These are phyloP conservation scores for Albifimbria verrucaria DNA, from an alignment of 2,329 filamentous ascomycete genomes.

Conservation along the genomic window DNA sequence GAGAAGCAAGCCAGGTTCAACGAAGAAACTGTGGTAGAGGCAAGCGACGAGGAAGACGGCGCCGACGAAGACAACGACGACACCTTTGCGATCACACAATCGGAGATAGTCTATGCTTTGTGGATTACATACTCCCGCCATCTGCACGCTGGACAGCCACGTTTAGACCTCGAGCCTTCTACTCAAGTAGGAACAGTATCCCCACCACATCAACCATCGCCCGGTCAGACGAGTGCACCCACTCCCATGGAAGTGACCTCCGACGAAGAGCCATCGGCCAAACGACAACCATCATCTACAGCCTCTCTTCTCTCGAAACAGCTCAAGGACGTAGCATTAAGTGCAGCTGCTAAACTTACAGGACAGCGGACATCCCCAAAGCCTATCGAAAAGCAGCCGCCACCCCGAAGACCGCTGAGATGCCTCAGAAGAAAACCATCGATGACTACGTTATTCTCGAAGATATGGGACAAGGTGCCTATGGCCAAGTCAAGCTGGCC, in stretches of 20 bases:
- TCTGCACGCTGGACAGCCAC: slow-evolving; percentile 69
- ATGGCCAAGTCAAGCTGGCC: slow-evolving; percentile 94
- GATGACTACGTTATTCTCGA: slow-evolving; percentile 89
- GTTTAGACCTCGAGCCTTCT: slow-evolving; percentile 58
- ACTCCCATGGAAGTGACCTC: slow-evolving; percentile 55
- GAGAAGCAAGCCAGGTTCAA: slow-evolving; percentile 63
- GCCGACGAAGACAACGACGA: slow-evolving; percentile 31
- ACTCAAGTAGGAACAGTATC: slow-evolving; percentile 63
- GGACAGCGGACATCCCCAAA: slow-evolving; percentile 33
- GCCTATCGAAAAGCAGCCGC: slow-evolving; percentile 28
- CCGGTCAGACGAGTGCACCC: slow-evolving; percentile 63
- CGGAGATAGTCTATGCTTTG: slow-evolving; percentile 86
- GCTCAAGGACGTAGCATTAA: slow-evolving; percentile 54
- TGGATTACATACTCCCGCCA: slow-evolving; percentile 98
- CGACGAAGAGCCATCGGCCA: slow-evolving; percentile 42
- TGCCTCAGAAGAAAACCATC: slow-evolving; percentile 72
- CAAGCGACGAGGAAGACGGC: slow-evolving; percentile 52
- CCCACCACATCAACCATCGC: slow-evolving; percentile 74
- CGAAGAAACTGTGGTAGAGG: slow-evolving; percentile 63
- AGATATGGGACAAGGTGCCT: slow-evolving; percentile 97
- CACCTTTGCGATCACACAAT: slow-evolving; percentile 48
- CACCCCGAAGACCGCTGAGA: slow-evolving; percentile 32
- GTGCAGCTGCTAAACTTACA: slow-evolving; percentile 51
- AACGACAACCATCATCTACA: slow-evolving; percentile 36
- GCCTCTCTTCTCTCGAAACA: slow-evolving; percentile 52